Base-by-base conservation (phyloP, 169 alveolate species). In the Eimeria tenella region DNA sequence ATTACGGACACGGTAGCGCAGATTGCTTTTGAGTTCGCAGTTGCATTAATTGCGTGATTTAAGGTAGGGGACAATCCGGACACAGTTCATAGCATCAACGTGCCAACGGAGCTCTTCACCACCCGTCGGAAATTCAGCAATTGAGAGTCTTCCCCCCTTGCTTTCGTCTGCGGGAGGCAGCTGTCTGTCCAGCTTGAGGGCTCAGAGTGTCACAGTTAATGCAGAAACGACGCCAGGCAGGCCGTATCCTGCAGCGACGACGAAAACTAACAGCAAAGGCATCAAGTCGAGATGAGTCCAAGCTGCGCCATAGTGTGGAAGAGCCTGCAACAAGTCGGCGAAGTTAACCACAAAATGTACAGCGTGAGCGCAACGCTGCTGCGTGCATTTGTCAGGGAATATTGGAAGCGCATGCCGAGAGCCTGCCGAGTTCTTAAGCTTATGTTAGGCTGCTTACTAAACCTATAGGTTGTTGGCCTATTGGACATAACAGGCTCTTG, bases 251-350 rank as follows among this genome's bases (percentile, higher is more conserved):
- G 55, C 19, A 42, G 1, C 17, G 68, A 77, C 8, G 52, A 55
- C 25, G 21, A 55, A 23, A n/a, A 53, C 71, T 55, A 25, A 83
- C 58, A 31, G 31, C 63, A 60, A 60, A 10, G 90, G 58, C 4
- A 56, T 4, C 10, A 83, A 60, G 10, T 60, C 50, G 68, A 83
- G 25, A 31, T 31, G 42, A 25, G 90, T 82, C 75, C 90, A 82
- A 6, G 75, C 42, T 49, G 75, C 90, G 23, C 90, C 77, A 21
- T 75, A 60, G 15, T 23, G 19, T 56, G 62, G 49, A 31, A 25
- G 77, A 17, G 90, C 77, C 63, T 60, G 31, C 65, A 9, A 5
- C 23, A 77, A 75, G 21, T 6, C 65, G 25, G 79, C 25, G 75
- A 83, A 83, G 62, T 25, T 60, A 31, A 31, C 42, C 42, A 31